Conservation (phyloP, 2,329 filamentous ascomycete species). For the Colletotrichum lupini region DNA sequence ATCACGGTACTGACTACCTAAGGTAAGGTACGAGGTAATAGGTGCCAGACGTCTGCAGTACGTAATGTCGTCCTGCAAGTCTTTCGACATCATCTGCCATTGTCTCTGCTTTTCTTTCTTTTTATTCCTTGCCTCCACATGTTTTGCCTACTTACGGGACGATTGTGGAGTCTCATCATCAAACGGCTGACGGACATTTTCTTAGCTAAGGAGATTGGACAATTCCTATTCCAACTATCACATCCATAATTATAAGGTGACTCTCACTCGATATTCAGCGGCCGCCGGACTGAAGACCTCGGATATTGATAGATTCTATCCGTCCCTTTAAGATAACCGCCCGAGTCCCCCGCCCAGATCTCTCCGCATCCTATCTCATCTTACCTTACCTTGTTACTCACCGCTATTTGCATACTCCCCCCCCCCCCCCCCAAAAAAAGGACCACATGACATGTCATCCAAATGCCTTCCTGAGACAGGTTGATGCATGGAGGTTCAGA, state of each 20-base stretch:
- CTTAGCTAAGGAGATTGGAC: not conserved
- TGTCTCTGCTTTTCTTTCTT: not conserved
- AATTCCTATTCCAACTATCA: not conserved
- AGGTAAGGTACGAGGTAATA: too few species aligned
- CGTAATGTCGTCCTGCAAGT: not conserved
- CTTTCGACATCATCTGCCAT: not conserved
- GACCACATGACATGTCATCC: slow-evolving; percentile 17
- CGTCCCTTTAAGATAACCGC: not conserved
- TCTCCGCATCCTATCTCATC: not conserved
- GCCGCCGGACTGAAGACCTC: not conserved
- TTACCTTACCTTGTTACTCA: not conserved
- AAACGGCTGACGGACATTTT: not conserved
- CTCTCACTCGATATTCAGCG: not conserved
- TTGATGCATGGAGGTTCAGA: slow-evolving; percentile 18
- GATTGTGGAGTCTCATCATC: not conserved
- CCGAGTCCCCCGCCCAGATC: not conserved
- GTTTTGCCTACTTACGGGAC: not conserved
- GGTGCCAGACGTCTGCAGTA: not conserved
- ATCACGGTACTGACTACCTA: too few species aligned
- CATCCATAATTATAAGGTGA: not conserved
- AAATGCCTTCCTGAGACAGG: slow-evolving; percentile 6
- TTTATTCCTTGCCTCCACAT: not conserved
- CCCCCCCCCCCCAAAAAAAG: not conserved
- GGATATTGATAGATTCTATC: not conserved
- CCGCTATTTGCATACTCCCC: slow-evolving; percentile 24